Evolutionary conservation across 495 filamentous ascomycete species (phyloP).

Genomic region (Penicillium coprophilum): DNA sequence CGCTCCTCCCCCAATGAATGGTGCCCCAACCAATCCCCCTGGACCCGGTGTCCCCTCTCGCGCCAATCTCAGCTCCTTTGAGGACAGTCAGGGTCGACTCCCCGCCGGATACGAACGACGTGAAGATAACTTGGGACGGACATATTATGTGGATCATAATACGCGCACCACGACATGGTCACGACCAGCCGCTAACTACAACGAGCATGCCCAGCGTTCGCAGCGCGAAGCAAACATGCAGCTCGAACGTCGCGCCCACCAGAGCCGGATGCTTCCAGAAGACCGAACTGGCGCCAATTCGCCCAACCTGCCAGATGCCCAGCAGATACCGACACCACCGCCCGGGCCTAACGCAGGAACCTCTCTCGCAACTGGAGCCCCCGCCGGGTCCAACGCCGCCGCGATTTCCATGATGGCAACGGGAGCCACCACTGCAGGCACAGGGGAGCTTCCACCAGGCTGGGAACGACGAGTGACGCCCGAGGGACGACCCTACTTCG

Average conservation of each 20-base stretch:
- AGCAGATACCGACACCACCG: conserved; percentile 51
- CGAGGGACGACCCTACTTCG: conserved; percentile 93
- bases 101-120: conserved; percentile 94
- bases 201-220: conserved; percentile 70
- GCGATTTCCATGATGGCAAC: conserved; percentile 89
- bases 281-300: conserved; percentile 94
- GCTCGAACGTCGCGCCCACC: conserved; percentile 85
- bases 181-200: conserved; percentile 78
- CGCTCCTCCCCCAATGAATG: conserved; percentile 12
- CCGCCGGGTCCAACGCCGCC: conserved; percentile 45
- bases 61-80: conserved; percentile 81
- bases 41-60: conserved; percentile 44
- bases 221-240: conserved; percentile 87
- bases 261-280: conserved; percentile 93
- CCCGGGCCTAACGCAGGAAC: conserved; percentile 30
- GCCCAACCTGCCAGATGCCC: conserved; percentile 70
- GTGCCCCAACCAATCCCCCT: conserved; percentile 38
- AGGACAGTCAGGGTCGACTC: conserved; percentile 88
- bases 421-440: conserved; percentile 90
- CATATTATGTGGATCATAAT: conserved; percentile 99
- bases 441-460: conserved; percentile 89
- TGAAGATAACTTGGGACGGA: conserved; percentile 93
- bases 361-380: conserved; percentile 29
- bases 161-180: conserved; percentile 96
- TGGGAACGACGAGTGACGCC: conserved; percentile 97